Percentiles rank a stretch among this genome's conserved stretches.
phyloP scores from a whole-genome alignment of 2,329 filamentous ascomycete genomes.

The Neophaeococcomyces aloes region DNA sequence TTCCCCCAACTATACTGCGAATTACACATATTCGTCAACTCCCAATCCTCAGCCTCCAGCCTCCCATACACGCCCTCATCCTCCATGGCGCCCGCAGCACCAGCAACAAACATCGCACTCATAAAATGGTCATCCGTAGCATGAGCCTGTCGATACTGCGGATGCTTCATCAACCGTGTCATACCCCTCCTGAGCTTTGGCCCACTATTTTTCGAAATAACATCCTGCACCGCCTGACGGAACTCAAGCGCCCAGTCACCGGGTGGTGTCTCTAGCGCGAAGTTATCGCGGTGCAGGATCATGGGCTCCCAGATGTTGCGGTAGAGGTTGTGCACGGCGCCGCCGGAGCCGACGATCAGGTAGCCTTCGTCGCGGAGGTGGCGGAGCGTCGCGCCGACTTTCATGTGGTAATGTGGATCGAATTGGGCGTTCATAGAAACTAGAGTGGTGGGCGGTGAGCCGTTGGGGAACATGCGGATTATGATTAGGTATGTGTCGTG shows the following conservation, averaged over 20 bases:
- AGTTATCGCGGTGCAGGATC: conserved; percentile 52
- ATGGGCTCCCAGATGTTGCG: conserved; percentile 57
- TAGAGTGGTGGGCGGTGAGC: conserved; percentile 51
- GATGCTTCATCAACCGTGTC: conserved; percentile 58
- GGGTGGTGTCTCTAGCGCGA: conserved; percentile 49
- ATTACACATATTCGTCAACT: conserved; percentile 24
- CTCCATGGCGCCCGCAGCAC: conserved; percentile 41
- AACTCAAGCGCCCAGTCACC: conserved; percentile 55
- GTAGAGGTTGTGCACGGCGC: conserved; percentile 61
- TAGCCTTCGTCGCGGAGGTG: conserved; percentile 45
- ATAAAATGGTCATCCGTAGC: conserved; percentile 63
- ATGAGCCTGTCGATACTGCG: conserved; percentile 55
- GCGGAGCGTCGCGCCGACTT: conserved; percentile 47
- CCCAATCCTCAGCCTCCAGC: conserved; percentile 54
- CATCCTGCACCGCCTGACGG: conserved; percentile 53
- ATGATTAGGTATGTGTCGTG: conserved; percentile 61
- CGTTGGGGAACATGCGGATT: conserved; percentile 55
- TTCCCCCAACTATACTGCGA: no score
- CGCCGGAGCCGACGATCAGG: conserved; percentile 51
- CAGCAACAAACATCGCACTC: conserved; percentile 53
- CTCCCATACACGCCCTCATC: conserved; percentile 35
- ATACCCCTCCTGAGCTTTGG: conserved; percentile 45
- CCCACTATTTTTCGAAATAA: conserved; percentile 44
- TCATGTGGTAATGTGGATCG: conserved; percentile 47
- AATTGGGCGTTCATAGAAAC: conserved; percentile 46